Percentiles rank a stretch among this genome's conserved stretches.
Evolutionary conservation across 1,284 basidiomycete species (phyloP).

Genomic region (Pseudozyma thailandica): DNA sequence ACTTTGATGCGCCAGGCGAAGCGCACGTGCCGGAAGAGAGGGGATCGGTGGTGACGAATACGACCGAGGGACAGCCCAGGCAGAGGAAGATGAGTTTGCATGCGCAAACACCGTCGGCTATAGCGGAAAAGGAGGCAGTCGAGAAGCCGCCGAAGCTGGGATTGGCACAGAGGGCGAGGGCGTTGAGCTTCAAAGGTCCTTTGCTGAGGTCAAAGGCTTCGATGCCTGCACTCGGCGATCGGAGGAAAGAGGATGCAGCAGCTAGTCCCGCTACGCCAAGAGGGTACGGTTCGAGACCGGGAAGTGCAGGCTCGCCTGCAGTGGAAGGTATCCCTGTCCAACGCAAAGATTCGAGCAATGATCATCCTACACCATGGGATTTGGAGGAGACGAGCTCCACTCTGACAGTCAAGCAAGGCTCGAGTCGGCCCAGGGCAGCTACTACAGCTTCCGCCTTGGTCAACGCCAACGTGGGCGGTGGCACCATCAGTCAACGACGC

Average conservation of each 20-base stretch:
- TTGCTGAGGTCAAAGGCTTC: slow-evolving; percentile 37
- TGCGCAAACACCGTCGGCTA: neutral
- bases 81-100: neutral
- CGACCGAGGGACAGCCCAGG: slow-evolving; percentile 4
- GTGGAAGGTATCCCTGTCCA: neutral
- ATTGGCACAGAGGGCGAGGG: slow-evolving; percentile 36
- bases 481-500: slow-evolving; percentile 55
- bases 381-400: slow-evolving; percentile 3
- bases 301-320: slow-evolving; percentile 12
- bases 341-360: slow-evolving; percentile 3
- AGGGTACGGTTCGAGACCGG: slow-evolving; percentile 7
- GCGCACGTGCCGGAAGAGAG: slow-evolving; percentile 4
- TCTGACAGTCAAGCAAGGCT: slow-evolving; percentile 8
- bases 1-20: slow-evolving; percentile 54
- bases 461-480: slow-evolving; percentile 24
- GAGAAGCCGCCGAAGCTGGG: slow-evolving; percentile 40
- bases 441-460: slow-evolving; percentile 36
- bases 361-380: slow-evolving; percentile 38
- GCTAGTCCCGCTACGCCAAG: slow-evolving; percentile 8
- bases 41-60: neutral
- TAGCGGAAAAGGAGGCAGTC: slow-evolving; percentile 13
- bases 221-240: slow-evolving; percentile 35
- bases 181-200: slow-evolving; percentile 43
- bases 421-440: slow-evolving; percentile 35
- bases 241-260: slow-evolving; percentile 16